These are phyloP conservation scores for Aspergillus phoenicis DNA, from an alignment of 2,329 filamentous ascomycete species.

Conservation along the genomic window DNA sequence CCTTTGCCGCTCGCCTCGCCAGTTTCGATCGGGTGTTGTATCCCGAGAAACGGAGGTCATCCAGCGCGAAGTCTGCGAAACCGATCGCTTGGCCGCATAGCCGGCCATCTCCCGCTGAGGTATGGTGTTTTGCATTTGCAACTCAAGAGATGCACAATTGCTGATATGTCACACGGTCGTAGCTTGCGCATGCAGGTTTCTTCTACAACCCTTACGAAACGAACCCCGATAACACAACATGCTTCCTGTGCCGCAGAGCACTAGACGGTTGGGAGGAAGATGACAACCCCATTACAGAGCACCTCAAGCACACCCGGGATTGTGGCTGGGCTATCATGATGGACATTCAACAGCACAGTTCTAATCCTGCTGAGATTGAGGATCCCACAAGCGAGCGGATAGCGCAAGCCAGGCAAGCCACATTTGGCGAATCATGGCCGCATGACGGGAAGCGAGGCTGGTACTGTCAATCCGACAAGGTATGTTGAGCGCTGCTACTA, in stretches of 20 bases:
- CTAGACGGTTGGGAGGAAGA: slow-evolving; percentile 90
- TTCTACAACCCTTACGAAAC: slow-evolving; percentile 76
- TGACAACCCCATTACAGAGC: slow-evolving; percentile 81
- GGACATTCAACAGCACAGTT: slow-evolving; percentile 56
- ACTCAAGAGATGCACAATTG: slow-evolving; percentile 1
- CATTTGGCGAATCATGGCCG: slow-evolving; percentile 84
- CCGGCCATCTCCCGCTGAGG: slow-evolving; percentile 65
- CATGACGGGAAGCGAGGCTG: slow-evolving; percentile 86
- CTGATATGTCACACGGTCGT: slow-evolving; percentile 7
- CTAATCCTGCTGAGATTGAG: slow-evolving; percentile 57
- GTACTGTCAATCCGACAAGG: slow-evolving; percentile 88
- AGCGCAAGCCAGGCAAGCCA: slow-evolving; percentile 75
- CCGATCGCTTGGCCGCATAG: slow-evolving; percentile 75
- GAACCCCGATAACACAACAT: slow-evolving; percentile 84
- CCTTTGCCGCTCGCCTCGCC: slow-evolving; percentile 73
- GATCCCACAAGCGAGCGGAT: slow-evolving; percentile 74
- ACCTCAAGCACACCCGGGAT: slow-evolving; percentile 76
- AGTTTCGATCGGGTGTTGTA: slow-evolving; percentile 71
- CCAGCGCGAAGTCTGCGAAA: slow-evolving; percentile 62
- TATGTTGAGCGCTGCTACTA: slow-evolving; percentile 41
- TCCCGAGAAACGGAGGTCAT: slow-evolving; percentile 69
- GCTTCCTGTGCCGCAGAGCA: slow-evolving; percentile 81
- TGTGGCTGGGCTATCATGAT: slow-evolving; percentile 85
- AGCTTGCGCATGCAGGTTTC: slow-evolving; percentile 91
- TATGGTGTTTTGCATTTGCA: slow-evolving; percentile 39